Evolutionary conservation across 2,329 filamentous ascomycete genomes (phyloP).

Genomic region (Coniochaeta hoffmannii): DNA sequence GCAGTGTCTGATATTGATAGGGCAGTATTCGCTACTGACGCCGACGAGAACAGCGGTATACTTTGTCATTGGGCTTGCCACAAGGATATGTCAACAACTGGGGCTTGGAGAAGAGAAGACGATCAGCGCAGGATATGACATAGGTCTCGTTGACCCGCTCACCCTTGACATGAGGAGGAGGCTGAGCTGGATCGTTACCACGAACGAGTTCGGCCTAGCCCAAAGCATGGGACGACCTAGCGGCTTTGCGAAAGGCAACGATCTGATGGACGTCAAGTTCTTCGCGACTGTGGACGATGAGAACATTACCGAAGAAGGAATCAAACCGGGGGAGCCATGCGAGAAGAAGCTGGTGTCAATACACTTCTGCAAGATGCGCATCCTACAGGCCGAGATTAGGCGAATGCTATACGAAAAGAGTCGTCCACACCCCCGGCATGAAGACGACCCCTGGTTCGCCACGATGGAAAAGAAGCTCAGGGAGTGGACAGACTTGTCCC

Average conservation of each 20-base stretch:
- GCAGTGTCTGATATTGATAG: constrained; percentile 82
- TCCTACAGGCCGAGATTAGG: constrained; percentile 82
- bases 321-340: constrained; percentile 63
- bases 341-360: constrained; percentile 84
- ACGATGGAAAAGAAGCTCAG: constrained; percentile 73
- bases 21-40: constrained; percentile 85
- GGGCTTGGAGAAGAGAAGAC: constrained; percentile 86
- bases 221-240: constrained; percentile 83
- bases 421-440: constrained; percentile 64
- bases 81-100: constrained; percentile 81
- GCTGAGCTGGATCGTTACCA: constrained; percentile 79
- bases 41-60: constrained; percentile 89
- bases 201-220: constrained; percentile 83
- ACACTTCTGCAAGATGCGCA: constrained; percentile 87
- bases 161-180: constrained; percentile 85
- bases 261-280: constrained; percentile 79
- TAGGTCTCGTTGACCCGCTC: constrained; percentile 58
- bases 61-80: constrained; percentile 83
- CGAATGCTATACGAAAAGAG: constrained; percentile 82
- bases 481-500: constrained; percentile 71
- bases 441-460: constrained; percentile 80
- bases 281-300: constrained; percentile 77
- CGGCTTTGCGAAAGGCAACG: constrained; percentile 73
- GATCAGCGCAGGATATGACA: constrained; percentile 56
- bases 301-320: constrained; percentile 71